Conservation (phyloP, 2,329 filamentous ascomycete genomes). For the Beauveria varroae region DNA sequence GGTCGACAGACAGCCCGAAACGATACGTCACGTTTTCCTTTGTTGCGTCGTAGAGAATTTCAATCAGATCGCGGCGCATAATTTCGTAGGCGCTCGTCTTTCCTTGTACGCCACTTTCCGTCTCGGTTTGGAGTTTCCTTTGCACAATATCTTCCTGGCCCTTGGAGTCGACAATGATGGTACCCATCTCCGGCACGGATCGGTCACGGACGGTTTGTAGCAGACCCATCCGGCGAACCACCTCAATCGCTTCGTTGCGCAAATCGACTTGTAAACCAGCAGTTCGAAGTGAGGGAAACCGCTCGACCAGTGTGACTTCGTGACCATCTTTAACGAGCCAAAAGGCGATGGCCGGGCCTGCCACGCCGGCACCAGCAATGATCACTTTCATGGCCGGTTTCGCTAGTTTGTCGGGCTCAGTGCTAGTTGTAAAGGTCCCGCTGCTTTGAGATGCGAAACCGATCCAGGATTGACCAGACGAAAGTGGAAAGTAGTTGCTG, state of each 20-base stretch:
- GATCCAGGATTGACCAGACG: too few relatives aligned
- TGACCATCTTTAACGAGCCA: slow-evolving; percentile 8
- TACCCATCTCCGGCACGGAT: slow-evolving; percentile 40
- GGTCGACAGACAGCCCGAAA: slow-evolving; percentile 24
- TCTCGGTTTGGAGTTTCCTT: slow-evolving; percentile 23
- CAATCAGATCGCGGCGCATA: slow-evolving; percentile 46
- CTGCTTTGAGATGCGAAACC: not conserved
- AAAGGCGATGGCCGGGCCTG: slow-evolving; percentile 7
- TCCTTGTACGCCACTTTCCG: slow-evolving; percentile 33
- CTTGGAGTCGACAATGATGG: slow-evolving; percentile 34
- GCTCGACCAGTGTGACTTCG: slow-evolving; percentile 28
- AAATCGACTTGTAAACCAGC: slow-evolving; percentile 37
- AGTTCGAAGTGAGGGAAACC: slow-evolving; percentile 25
- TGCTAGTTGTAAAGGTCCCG: not conserved
- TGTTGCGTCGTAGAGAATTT: slow-evolving; percentile 38
- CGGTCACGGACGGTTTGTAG: slow-evolving; percentile 25
- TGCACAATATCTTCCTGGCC: slow-evolving; percentile 19
- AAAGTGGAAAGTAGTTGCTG: not conserved
- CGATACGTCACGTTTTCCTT: slow-evolving; percentile 20
- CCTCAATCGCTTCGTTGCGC: slow-evolving; percentile 29
- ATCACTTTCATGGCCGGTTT: not conserved
- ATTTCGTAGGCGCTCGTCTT: slow-evolving; percentile 50
- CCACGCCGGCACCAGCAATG: slow-evolving; percentile 9
- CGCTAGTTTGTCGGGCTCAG: not conserved
- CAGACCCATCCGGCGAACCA: slow-evolving; percentile 30